phyloP scores from a whole-genome alignment of 2,329 filamentous ascomycete genomes.

The Coleophoma cylindrospora region DNA sequence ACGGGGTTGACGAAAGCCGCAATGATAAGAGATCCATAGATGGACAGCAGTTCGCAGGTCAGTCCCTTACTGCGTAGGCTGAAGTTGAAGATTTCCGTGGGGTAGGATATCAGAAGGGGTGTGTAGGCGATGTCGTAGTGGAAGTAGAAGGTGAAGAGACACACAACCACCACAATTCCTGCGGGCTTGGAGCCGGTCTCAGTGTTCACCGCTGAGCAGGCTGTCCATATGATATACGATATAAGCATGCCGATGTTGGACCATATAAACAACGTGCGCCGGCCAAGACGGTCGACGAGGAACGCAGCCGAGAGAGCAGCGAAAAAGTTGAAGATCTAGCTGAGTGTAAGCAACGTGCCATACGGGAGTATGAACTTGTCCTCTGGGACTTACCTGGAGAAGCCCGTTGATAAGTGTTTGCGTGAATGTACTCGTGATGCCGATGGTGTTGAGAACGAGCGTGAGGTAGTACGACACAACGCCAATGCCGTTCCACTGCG shows the following conservation, averaged over 20 bases:
- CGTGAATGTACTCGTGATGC: constrained; percentile 10
- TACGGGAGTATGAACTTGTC: too few species aligned
- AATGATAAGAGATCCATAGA: constrained; percentile 7
- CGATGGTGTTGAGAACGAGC: constrained; percentile 20
- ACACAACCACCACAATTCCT: constrained; percentile 49
- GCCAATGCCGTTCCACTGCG: constrained; percentile 23
- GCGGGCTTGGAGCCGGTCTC: constrained; percentile 34
- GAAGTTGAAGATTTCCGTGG: constrained; percentile 55
- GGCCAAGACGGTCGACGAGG: constrained; percentile 22
- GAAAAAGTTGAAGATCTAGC: constrained; percentile 28
- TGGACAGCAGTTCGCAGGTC: constrained; percentile 8
- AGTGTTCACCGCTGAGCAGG: constrained; percentile 41
- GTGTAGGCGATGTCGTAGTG: constrained; percentile 58
- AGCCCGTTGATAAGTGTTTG: constrained; percentile 25
- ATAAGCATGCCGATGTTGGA: constrained; percentile 27
- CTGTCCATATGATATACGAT: constrained; percentile 22
- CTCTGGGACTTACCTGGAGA: constrained; percentile 5
- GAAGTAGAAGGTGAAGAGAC: constrained; percentile 54
- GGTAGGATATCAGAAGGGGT: constrained; percentile 51
- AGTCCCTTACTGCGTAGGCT: constrained; percentile 36
- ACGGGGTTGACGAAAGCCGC: constrained; percentile 34
- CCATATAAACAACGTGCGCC: constrained; percentile 46
- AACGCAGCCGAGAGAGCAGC: constrained; percentile 39
- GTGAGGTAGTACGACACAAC: constrained; percentile 32
- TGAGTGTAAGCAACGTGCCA: too few species aligned